Evolutionary conservation across 306 rosid species (phyloP).

Genomic region (Senna tora): DNA sequence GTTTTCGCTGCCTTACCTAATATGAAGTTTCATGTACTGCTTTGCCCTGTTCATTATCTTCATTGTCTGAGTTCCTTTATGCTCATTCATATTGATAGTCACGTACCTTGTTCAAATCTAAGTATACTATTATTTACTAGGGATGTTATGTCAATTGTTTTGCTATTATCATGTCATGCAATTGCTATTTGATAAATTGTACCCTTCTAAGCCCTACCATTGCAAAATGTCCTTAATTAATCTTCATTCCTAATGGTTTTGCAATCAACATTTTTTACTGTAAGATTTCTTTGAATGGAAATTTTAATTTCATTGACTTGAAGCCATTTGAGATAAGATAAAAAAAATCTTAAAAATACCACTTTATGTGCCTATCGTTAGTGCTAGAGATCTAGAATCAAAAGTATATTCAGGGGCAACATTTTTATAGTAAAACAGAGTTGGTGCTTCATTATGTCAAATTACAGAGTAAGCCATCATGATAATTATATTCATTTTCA

Average conservation of each 20-base stretch:
- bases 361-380: not conserved
- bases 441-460: not conserved
- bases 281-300: too few relatives aligned
- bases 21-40: not conserved
- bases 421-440: not conserved
- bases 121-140: not conserved
- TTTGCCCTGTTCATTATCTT: not conserved
- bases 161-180: not conserved
- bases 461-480: not conserved
- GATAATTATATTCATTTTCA: not conserved
- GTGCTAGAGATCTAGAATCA: not conserved
- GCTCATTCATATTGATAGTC: not conserved
- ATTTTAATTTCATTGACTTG: not conserved
- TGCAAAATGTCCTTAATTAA: not conserved
- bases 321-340: not conserved
- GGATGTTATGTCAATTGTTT: not conserved
- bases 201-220: not conserved
- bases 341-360: not conserved
- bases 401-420: not conserved
- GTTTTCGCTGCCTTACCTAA: not conserved
- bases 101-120: not conserved
- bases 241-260: too few relatives aligned
- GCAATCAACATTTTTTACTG: not conserved
- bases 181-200: not conserved
- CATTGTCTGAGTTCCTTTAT: not conserved